Base-by-base conservation (phyloP, 352 stramenopile species). In the Phytophthora quininea region DNA sequence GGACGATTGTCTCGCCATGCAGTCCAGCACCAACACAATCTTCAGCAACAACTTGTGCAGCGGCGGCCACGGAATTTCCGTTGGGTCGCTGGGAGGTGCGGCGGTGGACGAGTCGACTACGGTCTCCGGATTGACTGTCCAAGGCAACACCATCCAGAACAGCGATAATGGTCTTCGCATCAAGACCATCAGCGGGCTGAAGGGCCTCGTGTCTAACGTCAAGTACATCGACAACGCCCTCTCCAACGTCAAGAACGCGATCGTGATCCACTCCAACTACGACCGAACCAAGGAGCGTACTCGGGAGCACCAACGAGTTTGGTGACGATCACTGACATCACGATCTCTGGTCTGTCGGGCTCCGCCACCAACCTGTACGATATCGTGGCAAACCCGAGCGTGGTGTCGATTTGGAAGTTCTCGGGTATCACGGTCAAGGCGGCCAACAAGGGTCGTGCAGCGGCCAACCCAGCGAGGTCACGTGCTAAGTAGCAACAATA, bases 211-310 rank as follows among this genome's bases (percentile, higher is more conserved):
- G 8, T 30, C 42, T 10, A 56, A 64, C 37, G 37, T 64, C 45
- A 64, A 37, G 37, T 64, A 64, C 57, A 35, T 47, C 4, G 42
- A 43, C 45, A 62, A 62, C 54, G 42, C 38, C 0, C 1, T 61
- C 0, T 2, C 35, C 6, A 67, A 71, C 57, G 30, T 40, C 35
- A 58, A 67, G 55, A 63, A 72, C 48, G 68, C 60, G 4, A 69
- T 72, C 56, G 68, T 72, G 5, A 53, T 72, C 19, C 60, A 72
- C 57, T 65, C 61, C 42, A 59, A 69, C 54, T 76, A 72, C 55
- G 61, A 40, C 64, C 61, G 67, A 46, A n/a, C 33, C 15, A 66
- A 71, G 33, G 57, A 40, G 57, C 45, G 11, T 64, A 64, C 57
- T 56, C 57, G 4, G 57, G 57, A 27, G 29, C 27, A 29, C 32